Conservation (phyloP, 768 basidiomycete species). For the Boletus rex-veris region DNA sequence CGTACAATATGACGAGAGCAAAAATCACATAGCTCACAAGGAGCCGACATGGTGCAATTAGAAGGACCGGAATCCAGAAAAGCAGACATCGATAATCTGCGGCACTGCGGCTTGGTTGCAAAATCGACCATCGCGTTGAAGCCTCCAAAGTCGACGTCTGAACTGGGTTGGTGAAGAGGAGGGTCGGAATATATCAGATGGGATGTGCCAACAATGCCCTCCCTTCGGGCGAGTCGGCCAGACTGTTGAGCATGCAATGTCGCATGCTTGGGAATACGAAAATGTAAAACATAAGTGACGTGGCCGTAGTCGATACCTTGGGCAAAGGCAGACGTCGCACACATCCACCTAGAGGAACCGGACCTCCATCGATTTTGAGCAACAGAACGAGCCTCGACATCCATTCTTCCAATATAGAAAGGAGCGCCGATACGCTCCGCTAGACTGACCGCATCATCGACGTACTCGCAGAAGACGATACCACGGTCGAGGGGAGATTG, state of each 20-base stretch:
- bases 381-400: no score
- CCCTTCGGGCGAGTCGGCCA: neutral
- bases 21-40: neutral
- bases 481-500: no score
- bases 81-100: neutral
- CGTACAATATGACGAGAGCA: neutral
- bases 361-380: no score
- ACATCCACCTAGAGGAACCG: no score
- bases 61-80: neutral
- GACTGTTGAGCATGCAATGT: conserved; percentile 3
- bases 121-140: neutral
- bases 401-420: no score
- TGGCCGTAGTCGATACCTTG: no score
- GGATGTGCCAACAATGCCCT: neutral
- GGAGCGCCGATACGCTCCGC: no score
- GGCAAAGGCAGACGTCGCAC: no score
- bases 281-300: no score
- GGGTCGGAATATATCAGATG: neutral
- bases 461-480: no score
- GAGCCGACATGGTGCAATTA: neutral
- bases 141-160: neutral
- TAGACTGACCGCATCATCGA: no score
- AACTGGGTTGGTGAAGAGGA: neutral
- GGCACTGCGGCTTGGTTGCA: neutral
- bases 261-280: neutral